Evolutionary conservation across 257 asterid genomes (phyloP).

Genomic region (Ophiorrhiza pumila): DNA sequence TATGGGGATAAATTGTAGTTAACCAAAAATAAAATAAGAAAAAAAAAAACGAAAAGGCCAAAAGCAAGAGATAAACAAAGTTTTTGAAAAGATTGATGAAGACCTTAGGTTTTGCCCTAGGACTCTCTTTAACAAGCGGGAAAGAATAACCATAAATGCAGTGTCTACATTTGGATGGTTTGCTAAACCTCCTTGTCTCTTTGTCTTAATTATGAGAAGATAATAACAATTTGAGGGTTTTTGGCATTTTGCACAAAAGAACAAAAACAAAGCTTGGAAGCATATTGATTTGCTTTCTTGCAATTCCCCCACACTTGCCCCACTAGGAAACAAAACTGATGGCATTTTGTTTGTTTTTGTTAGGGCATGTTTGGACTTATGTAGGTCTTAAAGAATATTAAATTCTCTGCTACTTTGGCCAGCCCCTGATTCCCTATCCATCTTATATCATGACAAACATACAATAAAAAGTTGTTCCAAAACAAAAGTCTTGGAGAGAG

Average conservation of each 20-base stretch:
- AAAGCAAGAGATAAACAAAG: too few species aligned
- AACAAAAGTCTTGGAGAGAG: slow-evolving; percentile 13
- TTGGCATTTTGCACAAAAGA: slow-evolving; percentile 20
- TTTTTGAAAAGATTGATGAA: neutral
- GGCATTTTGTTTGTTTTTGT: slow-evolving; percentile 69
- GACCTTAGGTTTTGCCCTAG: neutral
- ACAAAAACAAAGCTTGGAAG: slow-evolving; percentile 22
- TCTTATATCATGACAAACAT: slow-evolving; percentile 57
- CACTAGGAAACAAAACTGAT: slow-evolving; percentile 50
- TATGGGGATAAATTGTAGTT: too few species aligned
- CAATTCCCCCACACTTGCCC: slow-evolving; percentile 22
- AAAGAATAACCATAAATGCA: slow-evolving; percentile 19
- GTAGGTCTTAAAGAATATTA: slow-evolving; percentile 46
- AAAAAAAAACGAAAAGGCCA: too few species aligned
- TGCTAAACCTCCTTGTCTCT: slow-evolving; percentile 19
- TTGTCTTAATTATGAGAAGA: slow-evolving; percentile 22
- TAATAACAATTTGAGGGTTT: slow-evolving; percentile 10
- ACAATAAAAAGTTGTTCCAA: slow-evolving; percentile 25
- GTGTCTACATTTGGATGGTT: slow-evolving; percentile 26
- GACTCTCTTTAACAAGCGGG: slow-evolving; percentile 10
- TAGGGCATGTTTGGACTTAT: slow-evolving; percentile 67
- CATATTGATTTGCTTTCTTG: slow-evolving; percentile 7
- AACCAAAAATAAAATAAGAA: too few species aligned
- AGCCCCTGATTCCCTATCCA: slow-evolving; percentile 65
- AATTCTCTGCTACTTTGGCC: slow-evolving; percentile 33